Conservation (phyloP, 495 filamentous ascomycete species). For the Xylaria bambusicola region DNA sequence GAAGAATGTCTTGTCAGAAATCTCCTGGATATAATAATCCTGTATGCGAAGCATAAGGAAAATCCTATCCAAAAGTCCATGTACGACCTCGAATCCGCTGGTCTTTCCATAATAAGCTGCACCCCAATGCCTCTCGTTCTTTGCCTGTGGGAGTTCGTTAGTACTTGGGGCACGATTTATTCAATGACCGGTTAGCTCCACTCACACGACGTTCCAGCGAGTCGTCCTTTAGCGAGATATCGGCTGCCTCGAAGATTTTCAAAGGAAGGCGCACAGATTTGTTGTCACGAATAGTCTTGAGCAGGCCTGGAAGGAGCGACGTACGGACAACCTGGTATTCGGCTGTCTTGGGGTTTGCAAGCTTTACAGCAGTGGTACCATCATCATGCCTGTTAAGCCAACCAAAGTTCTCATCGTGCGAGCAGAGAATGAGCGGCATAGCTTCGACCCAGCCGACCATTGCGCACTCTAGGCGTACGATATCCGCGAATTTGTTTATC, state of each 20-base stretch:
- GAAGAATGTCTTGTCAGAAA: constrained; percentile 83
- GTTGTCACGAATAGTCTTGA: constrained; percentile 97
- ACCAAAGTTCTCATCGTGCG: constrained; percentile 96
- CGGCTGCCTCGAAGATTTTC: constrained; percentile 89
- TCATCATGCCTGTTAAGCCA: constrained; percentile 94
- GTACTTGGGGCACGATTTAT: not conserved
- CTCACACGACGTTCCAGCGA: constrained; percentile 63
- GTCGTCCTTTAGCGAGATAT: constrained; percentile 87
- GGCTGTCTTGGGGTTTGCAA: constrained; percentile 92
- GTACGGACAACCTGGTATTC: constrained; percentile 98
- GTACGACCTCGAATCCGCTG: constrained; percentile 95
- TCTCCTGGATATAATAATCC: constrained; percentile 91
- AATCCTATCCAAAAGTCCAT: constrained; percentile 88
- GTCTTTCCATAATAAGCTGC: constrained; percentile 94
- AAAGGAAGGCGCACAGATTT: constrained; percentile 86
- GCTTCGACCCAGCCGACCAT: constrained; percentile 97
- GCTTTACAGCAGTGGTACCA: constrained; percentile 78
- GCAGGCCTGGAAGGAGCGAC: constrained; percentile 79
- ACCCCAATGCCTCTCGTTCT: constrained; percentile 93
- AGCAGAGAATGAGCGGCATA: constrained; percentile 95
- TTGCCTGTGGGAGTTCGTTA: constrained; percentile 45
- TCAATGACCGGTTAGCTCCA: not conserved
- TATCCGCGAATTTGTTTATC: constrained; percentile 93
- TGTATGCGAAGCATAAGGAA: constrained; percentile 85
- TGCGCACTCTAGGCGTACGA: constrained; percentile 84